These are phyloP conservation scores for Rhodotorula sp. DNA, from an alignment of 1,284 basidiomycete genomes.

Conservation along the genomic window DNA sequence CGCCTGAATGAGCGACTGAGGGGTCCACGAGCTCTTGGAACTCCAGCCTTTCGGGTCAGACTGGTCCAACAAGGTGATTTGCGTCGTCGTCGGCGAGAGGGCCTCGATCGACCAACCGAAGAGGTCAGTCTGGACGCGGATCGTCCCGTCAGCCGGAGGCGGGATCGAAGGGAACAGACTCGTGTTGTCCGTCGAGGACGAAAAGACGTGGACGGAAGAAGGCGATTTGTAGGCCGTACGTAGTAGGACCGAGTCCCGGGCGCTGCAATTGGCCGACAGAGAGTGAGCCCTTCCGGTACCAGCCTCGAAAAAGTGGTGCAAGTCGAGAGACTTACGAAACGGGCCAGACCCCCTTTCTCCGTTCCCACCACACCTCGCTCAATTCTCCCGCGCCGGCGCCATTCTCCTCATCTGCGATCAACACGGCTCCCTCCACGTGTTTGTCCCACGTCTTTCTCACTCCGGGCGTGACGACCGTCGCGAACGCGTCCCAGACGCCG, in stretches of 20 bases:
- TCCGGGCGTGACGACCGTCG: constrained; percentile 78
- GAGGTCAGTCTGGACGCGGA: constrained; percentile 90
- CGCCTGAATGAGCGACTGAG: constrained; percentile 69
- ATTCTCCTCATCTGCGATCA: constrained; percentile 87
- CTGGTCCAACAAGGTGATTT: constrained; percentile 91
- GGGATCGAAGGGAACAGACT: constrained; percentile 80
- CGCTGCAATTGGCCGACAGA: constrained; percentile 55
- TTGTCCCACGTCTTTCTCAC: constrained; percentile 85
- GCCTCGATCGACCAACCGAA: constrained; percentile 97
- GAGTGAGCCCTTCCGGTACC: background rate
- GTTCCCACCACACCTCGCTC: constrained; percentile 87
- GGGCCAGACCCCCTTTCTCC: constrained; percentile 85
- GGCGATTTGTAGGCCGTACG: constrained; percentile 98
- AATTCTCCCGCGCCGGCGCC: constrained; percentile 69
- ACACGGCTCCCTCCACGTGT: constrained; percentile 74
- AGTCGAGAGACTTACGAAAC: constrained; percentile 63
- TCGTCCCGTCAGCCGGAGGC: constrained; percentile 67
- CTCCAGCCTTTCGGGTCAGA: constrained; percentile 97
- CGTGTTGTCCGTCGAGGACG: constrained; percentile 87
- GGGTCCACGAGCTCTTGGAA: constrained; percentile 81
- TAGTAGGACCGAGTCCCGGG: constrained; percentile 83
- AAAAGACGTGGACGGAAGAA: constrained; percentile 89
- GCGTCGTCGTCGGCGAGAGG: constrained; percentile 89
- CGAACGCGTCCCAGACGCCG: constrained; percentile 93
- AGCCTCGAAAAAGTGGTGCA: constrained; percentile 16